Evolutionary conservation across 2,329 filamentous ascomycete genomes (phyloP).

Genomic region (Talaromyces sp.): DNA sequence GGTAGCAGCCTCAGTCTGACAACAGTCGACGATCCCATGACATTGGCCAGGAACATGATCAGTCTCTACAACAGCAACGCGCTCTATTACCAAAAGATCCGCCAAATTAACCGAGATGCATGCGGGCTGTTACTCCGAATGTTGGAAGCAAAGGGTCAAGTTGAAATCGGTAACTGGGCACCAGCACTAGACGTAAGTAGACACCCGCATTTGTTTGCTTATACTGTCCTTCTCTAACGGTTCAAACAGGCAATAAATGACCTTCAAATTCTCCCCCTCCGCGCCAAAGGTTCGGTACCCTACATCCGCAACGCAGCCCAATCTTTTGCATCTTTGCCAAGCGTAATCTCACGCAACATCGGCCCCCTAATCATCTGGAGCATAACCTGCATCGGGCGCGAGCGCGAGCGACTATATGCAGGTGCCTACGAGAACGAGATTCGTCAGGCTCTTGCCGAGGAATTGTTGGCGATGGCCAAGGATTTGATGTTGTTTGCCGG

Average conservation of each 20-base stretch:
- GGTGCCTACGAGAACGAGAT: constrained; percentile 65
- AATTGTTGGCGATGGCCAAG: constrained; percentile 74
- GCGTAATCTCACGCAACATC: constrained; percentile 81
- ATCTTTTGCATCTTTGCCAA: constrained; percentile 73
- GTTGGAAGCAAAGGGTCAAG: constrained; percentile 57
- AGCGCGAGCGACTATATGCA: constrained; percentile 67
- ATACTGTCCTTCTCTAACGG: constrained; percentile 3
- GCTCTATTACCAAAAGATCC: constrained; percentile 60
- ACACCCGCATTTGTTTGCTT: too few species aligned
- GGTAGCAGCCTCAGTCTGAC: constrained; percentile 58
- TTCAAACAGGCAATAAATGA: constrained; percentile 62
- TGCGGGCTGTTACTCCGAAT: constrained; percentile 60
- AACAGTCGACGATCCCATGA: constrained; percentile 63
- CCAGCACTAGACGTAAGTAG: constrained; percentile 62
- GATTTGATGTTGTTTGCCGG: constrained; percentile 94
- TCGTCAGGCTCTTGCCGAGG: constrained; percentile 56
- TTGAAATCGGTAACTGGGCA: constrained; percentile 59
- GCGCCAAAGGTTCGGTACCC: constrained; percentile 69
- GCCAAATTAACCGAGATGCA: constrained; percentile 55
- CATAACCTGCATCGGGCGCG: constrained; percentile 76
- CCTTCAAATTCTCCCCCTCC: constrained; percentile 76
- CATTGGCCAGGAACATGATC: constrained; percentile 62
- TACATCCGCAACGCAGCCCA: constrained; percentile 76
- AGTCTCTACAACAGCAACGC: constrained; percentile 60
- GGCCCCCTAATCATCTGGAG: constrained; percentile 93